Evolutionary conservation across 2,329 filamentous ascomycete genomes (phyloP).

Genomic region (Leptoxyphium fumago): DNA sequence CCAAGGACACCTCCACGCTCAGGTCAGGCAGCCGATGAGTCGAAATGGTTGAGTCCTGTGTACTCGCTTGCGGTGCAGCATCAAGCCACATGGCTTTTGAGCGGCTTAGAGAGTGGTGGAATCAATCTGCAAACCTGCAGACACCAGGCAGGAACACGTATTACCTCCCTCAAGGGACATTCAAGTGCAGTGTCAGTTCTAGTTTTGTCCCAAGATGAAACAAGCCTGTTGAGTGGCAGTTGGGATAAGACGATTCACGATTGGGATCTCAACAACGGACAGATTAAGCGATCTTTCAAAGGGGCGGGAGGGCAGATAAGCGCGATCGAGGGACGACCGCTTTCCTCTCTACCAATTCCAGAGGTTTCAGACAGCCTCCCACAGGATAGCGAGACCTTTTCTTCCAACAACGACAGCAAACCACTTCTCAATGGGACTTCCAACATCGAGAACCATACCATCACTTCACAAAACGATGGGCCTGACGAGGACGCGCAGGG

Average conservation of each 20-base stretch:
- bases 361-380: slow-evolving; percentile 53
- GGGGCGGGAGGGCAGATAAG: slow-evolving; percentile 74
- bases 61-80: slow-evolving; percentile 89
- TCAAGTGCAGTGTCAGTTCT: slow-evolving; percentile 85
- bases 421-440: slow-evolving; percentile 42
- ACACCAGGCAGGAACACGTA: slow-evolving; percentile 86
- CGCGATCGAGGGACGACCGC: slow-evolving; percentile 69
- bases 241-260: slow-evolving; percentile 94
- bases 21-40: slow-evolving; percentile 33
- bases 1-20: slow-evolving; percentile 16
- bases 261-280: slow-evolving; percentile 86
- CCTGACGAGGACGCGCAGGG: slow-evolving; percentile 43
- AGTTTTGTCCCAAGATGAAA: slow-evolving; percentile 69
- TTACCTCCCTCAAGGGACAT: slow-evolving; percentile 67
- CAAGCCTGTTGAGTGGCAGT: slow-evolving; percentile 74
- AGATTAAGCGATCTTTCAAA: slow-evolving; percentile 59
- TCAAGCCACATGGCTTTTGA: slow-evolving; percentile 79
- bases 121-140: slow-evolving; percentile 90
- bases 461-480: slow-evolving; percentile 15
- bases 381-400: slow-evolving; percentile 51
- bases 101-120: slow-evolving; percentile 74
- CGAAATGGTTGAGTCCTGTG: slow-evolving; percentile 53
- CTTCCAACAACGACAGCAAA: slow-evolving; percentile 54
- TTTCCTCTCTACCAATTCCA: slow-evolving; percentile 60
- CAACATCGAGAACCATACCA: slow-evolving; percentile 20